These are phyloP conservation scores for Aspergillus fumigatiaffinis DNA, from an alignment of 2,329 filamentous ascomycete genomes.

Conservation along the genomic window DNA sequence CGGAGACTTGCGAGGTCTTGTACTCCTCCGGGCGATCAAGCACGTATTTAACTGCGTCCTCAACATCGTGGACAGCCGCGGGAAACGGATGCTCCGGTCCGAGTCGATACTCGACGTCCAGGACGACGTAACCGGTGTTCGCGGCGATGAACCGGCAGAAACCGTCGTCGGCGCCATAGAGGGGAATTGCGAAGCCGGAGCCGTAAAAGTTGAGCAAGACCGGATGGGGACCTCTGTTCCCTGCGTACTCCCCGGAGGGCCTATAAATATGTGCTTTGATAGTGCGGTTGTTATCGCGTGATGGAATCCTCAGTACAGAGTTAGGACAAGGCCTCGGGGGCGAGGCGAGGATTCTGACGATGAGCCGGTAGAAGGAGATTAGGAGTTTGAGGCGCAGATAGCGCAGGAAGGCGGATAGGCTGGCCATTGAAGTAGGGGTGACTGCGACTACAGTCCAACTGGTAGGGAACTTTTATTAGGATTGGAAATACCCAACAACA, in stretches of 20 bases:
- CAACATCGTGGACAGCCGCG: constrained; percentile 46
- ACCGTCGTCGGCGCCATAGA: constrained; percentile 31
- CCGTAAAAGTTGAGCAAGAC: no score
- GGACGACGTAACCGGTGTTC: constrained; percentile 39
- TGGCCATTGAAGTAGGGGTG: neutral
- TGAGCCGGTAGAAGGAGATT: neutral
- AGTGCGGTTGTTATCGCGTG: neutral
- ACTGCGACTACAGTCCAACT: neutral
- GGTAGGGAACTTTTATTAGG: neutral
- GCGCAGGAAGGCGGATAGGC: neutral
- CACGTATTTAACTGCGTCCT: constrained; percentile 39
- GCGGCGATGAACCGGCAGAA: constrained; percentile 39
- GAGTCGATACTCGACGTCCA: constrained; percentile 51
- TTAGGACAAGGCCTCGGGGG: neutral
- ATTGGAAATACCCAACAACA: neutral
- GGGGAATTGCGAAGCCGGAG: no score
- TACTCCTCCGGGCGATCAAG: no score
- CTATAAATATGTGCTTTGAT: neutral
- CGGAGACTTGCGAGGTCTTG: no score
- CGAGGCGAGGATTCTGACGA: neutral
- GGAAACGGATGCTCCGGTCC: constrained; percentile 52
- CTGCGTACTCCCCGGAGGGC: no score
- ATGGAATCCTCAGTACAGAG: neutral
- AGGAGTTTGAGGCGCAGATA: neutral
- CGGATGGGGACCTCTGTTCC: no score